phyloP scores from a whole-genome alignment of 164 flowering plant species.

The Chimonanthus salicifolius region DNA sequence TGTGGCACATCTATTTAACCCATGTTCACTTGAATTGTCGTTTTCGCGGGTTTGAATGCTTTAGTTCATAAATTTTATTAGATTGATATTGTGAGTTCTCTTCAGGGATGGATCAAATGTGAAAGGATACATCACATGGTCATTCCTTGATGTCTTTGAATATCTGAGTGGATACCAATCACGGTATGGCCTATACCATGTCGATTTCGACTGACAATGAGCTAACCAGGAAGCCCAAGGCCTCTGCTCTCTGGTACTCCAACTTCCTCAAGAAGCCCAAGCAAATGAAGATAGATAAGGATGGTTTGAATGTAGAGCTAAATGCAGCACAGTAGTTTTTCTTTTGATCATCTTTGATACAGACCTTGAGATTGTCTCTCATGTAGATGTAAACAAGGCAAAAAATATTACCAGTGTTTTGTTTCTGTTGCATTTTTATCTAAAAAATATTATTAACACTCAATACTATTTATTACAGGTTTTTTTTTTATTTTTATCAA shows the following conservation, averaged over 20 bases:
- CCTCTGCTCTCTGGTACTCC: constrained; percentile 36
- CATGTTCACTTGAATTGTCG: neutral
- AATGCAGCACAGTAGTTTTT: neutral
- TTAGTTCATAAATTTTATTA: neutral
- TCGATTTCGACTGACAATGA: constrained; percentile 30
- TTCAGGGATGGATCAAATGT: constrained; percentile 43
- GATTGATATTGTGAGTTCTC: neutral
- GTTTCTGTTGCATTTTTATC: no score
- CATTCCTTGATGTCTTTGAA: constrained; percentile 49
- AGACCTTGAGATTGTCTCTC: no score
- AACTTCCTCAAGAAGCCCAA: constrained; percentile 27
- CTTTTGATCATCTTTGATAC: neutral
- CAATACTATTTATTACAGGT: neutral
- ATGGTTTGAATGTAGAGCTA: neutral
- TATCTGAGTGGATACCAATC: constrained; percentile 28
- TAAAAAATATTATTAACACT: no score
- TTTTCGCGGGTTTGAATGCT: neutral
- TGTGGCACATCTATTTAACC: constrained; percentile 3
- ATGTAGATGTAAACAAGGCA: no score
- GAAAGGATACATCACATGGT: constrained; percentile 47
- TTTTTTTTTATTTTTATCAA: no score
- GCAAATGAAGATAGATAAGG: neutral
- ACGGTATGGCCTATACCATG: constrained; percentile 30
- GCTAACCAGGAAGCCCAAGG: constrained; percentile 27
- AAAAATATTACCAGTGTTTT: no score